Evolutionary conservation across 768 basidiomycete species (phyloP).

Genomic region (Lactarius evosmus): DNA sequence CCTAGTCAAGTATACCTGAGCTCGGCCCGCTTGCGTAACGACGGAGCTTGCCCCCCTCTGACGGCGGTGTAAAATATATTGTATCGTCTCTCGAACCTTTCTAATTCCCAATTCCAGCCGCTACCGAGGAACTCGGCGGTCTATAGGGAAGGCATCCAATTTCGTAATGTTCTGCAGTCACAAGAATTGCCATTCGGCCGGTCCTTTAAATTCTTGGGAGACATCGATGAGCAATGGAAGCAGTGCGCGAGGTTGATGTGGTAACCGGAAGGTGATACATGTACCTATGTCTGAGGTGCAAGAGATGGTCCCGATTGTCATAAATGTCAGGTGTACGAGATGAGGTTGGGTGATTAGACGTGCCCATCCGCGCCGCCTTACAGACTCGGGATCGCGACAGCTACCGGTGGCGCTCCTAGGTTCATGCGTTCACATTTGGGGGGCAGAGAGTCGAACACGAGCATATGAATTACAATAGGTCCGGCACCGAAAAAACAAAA

Average conservation of each 20-base stretch:
- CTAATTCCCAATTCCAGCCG: neutral
- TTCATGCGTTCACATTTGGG: too few species aligned
- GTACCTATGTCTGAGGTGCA: neutral
- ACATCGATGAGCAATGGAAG: too few species aligned
- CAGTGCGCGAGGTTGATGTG: too few species aligned
- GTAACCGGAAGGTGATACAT: too few species aligned
- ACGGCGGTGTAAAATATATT: neutral
- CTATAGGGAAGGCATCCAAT: neutral
- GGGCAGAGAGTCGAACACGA: neutral
- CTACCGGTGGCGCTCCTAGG: neutral
- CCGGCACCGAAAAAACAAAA: neutral
- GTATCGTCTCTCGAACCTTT: neutral
- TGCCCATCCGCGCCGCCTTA: too few species aligned
- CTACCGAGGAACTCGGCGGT: neutral
- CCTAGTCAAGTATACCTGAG: neutral
- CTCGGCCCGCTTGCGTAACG: neutral
- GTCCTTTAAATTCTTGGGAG: too few species aligned
- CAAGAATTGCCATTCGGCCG: too few species aligned
- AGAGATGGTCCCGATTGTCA: neutral
- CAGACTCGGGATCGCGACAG: neutral
- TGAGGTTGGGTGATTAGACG: neutral
- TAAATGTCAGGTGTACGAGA: neutral
- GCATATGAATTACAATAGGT: neutral
- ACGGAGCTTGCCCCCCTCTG: neutral
- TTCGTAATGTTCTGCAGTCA: too few species aligned